Percentiles rank a stretch among this genome's conserved stretches.
Conservation (phyloP, 140 eudicot genomes). For the Ambrosia hybrid region DNA sequence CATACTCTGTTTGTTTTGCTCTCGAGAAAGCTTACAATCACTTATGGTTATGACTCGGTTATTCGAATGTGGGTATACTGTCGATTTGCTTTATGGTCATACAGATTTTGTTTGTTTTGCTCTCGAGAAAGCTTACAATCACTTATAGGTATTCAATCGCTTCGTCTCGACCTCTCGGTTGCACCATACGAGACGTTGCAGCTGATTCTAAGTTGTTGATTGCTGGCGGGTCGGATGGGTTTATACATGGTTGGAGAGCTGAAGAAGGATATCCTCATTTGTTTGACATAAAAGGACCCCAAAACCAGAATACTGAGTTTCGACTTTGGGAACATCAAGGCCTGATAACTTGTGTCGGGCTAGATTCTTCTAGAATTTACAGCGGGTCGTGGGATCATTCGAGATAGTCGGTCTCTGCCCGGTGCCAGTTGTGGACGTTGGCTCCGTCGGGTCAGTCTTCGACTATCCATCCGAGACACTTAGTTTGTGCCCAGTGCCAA, state of each 20-base stretch:
- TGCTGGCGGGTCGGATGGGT: conserved; percentile 94
- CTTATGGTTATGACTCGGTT: conserved; percentile 85
- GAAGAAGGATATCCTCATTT: conserved; percentile 71
- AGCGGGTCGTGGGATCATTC: conserved; percentile 99
- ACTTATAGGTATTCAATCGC: conserved; percentile 70
- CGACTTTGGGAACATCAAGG: conserved; percentile 95
- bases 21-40: conserved; percentile 68
- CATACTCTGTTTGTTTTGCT: conserved; percentile 64
- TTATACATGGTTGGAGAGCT: conserved; percentile 89
- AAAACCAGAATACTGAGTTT: conserved; percentile 52
- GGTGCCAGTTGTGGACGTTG: too few relatives aligned
- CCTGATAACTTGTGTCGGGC: conserved; percentile 78
- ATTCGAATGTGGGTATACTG: conserved; percentile 82
- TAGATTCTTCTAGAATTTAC: conserved; percentile 63
- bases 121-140: conserved; percentile 65
- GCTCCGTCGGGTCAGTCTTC: too few relatives aligned
- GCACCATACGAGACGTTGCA: conserved; percentile 90
- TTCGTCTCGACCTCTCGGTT: conserved; percentile 74
- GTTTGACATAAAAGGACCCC: conserved; percentile 59
- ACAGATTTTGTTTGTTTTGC: conserved; percentile 61
- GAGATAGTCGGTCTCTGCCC: too few relatives aligned
- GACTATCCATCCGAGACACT: too few relatives aligned
- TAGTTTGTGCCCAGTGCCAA: too few relatives aligned
- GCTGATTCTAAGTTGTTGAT: conserved; percentile 76
- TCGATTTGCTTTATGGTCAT: conserved; percentile 74